Percentiles rank a stretch among this genome's conserved stretches.
Conservation (phyloP, 73 alveolate species). For the Paraurostyla sp. region DNA sequence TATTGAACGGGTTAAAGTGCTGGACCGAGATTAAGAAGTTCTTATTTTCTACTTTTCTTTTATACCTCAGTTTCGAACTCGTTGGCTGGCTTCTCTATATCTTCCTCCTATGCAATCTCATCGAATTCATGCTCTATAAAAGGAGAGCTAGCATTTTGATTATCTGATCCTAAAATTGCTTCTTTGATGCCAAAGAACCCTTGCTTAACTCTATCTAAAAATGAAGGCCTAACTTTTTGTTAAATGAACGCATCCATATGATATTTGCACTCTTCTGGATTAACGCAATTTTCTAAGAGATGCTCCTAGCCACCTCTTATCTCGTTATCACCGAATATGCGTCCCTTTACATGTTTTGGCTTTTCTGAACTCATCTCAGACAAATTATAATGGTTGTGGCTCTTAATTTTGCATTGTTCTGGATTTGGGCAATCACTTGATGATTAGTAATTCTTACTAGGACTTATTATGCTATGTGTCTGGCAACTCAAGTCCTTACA, state of each 20-base stretch:
- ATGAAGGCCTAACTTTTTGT: background rate
- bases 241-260: background rate
- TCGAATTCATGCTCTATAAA: background rate
- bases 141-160: background rate
- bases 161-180: background rate
- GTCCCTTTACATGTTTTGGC: background rate
- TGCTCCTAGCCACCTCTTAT: background rate
- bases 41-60: background rate
- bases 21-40: background rate
- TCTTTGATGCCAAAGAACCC: slow-evolving; percentile 11
- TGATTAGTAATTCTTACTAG: no score
- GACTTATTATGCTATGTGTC: no score
- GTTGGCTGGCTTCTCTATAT: background rate
- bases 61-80: background rate
- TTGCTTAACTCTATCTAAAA: background rate
- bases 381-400: no score
- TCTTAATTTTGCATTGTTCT: no score
- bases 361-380: no score
- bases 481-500: no score
- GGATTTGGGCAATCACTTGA: no score
- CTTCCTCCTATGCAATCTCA: background rate
- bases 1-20: no score
- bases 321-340: slow-evolving; percentile 21
- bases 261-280: slow-evolving; percentile 35
- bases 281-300: background rate